Base-by-base conservation (phyloP, 2,329 filamentous ascomycete species). In the Capronia coronata region DNA sequence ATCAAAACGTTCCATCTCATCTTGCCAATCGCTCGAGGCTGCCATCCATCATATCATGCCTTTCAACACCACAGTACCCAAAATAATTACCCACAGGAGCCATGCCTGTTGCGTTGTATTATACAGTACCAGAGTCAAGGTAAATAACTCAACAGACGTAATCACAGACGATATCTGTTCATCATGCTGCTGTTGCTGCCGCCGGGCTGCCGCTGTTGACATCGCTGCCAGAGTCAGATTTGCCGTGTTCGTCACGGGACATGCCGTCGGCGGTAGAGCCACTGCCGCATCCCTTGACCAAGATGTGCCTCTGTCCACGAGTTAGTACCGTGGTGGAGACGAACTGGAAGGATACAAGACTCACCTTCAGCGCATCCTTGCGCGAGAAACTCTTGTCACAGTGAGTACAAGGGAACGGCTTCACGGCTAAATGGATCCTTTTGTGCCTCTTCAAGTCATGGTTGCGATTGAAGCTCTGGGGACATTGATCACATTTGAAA, bases 361-460 rank as follows among this genome's bases (percentile, higher is more conserved):
- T 62, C 72, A 97, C 93, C 86, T 97, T 97, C 23, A 98, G 74
- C 8, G 93, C 93, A 68, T 97, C 93, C 66, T 97, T 97, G 52
- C 93, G 78, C 2, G 90, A 96, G 64, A 98, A 98, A 65, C 87
- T 93, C 78, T 97, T 97, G 54, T 94, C 89, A 65, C 93, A 98
- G 63, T 85, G 84, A 5, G 75, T 80, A 66, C 93, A 98, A 0
- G 90, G 90, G 67, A 91, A 97, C 0, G 93, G 93, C 74, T 98
- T 98, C 34, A 97, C 87, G 0, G 89, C 87, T 50, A 97, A 70
- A 68, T 98, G 93, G 51, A 97, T 97, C 43, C 89, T 76, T 74
- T 95, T 95, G 67, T 98, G 93, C 44, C 93, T 79, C 71, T 98
- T 98, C 61, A 97, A 69, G 64, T 97, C 93, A 64, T 97, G 93